Evolutionary conservation across 2,329 filamentous ascomycete genomes (phyloP), one percentile per base, ranked within the genome.

Genomic region (Zymoseptoria tritici): DNA sequence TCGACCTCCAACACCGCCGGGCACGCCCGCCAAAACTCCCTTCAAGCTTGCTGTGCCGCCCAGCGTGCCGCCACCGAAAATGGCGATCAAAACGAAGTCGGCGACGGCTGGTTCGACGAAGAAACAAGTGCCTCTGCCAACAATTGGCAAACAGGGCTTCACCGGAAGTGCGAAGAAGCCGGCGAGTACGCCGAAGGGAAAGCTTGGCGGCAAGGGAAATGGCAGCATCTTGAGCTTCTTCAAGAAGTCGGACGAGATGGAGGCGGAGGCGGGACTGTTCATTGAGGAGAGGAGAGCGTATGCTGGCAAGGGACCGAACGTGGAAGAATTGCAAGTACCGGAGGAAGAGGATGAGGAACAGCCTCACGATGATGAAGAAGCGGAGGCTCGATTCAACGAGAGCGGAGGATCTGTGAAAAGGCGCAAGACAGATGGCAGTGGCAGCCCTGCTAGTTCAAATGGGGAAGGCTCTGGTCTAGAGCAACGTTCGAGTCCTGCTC

Each of bases 211-310:
- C 13, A 75, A 77, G 57, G 71, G 74, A 20, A 82, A 82, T 64
- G 75, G 76, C 53, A 82, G 79, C 62, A 83, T 83, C 60, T 73
- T 81, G 70, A 76, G 73, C 54, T 83, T 83, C 68, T 83, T 83
- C 73, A 80, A 80, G 67, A 83, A 81, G 70, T 71, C 77, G 1
- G 72, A 75, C 26, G 53, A 59, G 49, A 61, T 64, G 19, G 68
- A 67, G 9, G 64, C 63, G 21, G 58, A 62, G 22, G 31, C 49
- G 20, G 72, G 71, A 2, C 59, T 77, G 57, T 77, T 78, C 58
- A 71, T 77, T 13, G 69, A 69, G 54, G 73, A 74, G 22, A 59
- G 54, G 46, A 49, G 16, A 52, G 54, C 11, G 55, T 22, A 49
- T 56, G 36, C 13, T 51, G 51, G 4, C 36, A 52, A 29, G 49